A percentile compares a stretch with the other conserved stretches of the same genome.
Evolutionary conservation across 768 basidiomycete genomes (phyloP).

Genomic region (Podaxis carcinomalis): DNA sequence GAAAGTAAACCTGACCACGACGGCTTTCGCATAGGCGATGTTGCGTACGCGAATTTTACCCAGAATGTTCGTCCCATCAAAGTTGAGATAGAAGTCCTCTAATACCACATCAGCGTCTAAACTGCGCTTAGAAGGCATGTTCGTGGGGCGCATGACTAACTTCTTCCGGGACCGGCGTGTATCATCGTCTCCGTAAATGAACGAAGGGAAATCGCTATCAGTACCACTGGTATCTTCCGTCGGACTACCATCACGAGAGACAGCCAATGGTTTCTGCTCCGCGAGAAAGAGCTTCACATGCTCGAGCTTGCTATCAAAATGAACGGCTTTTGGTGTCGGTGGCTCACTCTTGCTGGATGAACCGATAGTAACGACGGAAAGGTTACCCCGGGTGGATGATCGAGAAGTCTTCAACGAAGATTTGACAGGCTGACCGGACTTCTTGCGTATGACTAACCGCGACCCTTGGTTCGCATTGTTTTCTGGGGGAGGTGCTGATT

Average conservation of each 20-base stretch:
- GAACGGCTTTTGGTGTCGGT: conserved; percentile 82
- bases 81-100: conserved; percentile 49
- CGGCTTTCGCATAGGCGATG: conserved; percentile 80
- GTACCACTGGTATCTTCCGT: conserved; percentile 77
- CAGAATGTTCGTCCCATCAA: conserved; percentile 51
- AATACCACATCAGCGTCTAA: conserved; percentile 44
- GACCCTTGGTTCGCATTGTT: conserved; percentile 27
- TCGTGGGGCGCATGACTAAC: conserved; percentile 60
- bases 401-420: conserved; percentile 79
- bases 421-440: conserved; percentile 91
- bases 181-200: conserved; percentile 49
- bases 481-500: conserved; percentile 17
- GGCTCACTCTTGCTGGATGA: conserved; percentile 69
- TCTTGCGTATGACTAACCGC: conserved; percentile 69
- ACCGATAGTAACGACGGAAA: conserved; percentile 49
- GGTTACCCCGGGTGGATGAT: conserved; percentile 41
- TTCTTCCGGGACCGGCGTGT: conserved; percentile 26
- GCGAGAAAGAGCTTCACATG: conserved; percentile 93
- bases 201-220: conserved; percentile 72
- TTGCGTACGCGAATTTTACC: conserved; percentile 82
- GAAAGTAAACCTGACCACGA: conserved; percentile 88
- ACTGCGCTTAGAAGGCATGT: conserved; percentile 52
- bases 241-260: conserved; percentile 87
- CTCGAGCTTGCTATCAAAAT: conserved; percentile 90
- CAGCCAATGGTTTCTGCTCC: conserved; percentile 92